Evolutionary conservation across 129 eudicot genomes (phyloP).

Genomic region (Centrapalus pauciflorus): DNA sequence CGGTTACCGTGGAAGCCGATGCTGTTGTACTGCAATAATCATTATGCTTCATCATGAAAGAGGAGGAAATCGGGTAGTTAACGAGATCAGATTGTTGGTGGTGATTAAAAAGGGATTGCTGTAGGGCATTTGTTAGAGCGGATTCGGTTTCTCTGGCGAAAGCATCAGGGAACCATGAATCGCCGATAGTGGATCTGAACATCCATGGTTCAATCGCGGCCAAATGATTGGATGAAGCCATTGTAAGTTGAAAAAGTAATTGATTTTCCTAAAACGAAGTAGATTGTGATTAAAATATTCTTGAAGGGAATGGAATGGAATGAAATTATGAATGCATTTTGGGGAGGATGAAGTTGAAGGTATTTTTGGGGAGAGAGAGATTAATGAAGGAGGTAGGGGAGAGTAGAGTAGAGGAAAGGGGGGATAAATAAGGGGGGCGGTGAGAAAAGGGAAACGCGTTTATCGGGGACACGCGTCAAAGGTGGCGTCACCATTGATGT

Average conservation of each 20-base stretch:
- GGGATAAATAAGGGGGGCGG: slow-evolving; percentile 52
- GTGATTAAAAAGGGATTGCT: slow-evolving; percentile 32
- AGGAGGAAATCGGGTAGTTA: neutral
- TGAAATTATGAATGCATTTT: neutral
- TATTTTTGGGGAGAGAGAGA: neutral
- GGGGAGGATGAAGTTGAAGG: no score
- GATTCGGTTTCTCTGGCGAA: slow-evolving; percentile 58
- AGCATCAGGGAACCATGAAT: slow-evolving; percentile 64
- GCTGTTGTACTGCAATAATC: slow-evolving; percentile 21
- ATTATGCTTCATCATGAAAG: neutral
- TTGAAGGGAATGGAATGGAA: neutral
- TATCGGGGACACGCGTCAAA: slow-evolving; percentile 67
- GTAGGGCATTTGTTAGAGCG: slow-evolving; percentile 57
- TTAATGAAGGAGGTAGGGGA: neutral
- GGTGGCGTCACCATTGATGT: slow-evolving; percentile 36
- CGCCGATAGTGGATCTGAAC: slow-evolving; percentile 43
- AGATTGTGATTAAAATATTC: no score
- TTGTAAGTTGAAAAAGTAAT: neutral
- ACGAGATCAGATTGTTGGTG: slow-evolving; percentile 1
- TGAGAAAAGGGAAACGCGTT: slow-evolving; percentile 57
- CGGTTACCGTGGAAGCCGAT: slow-evolving; percentile 28
- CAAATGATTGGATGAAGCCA: slow-evolving; percentile 63
- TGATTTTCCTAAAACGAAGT: neutral
- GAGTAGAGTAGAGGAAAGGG: neutral
- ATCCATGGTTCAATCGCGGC: slow-evolving; percentile 62